Evolutionary conservation across 2,329 filamentous ascomycete genomes (phyloP).

Genomic region (Penicillium sp.): DNA sequence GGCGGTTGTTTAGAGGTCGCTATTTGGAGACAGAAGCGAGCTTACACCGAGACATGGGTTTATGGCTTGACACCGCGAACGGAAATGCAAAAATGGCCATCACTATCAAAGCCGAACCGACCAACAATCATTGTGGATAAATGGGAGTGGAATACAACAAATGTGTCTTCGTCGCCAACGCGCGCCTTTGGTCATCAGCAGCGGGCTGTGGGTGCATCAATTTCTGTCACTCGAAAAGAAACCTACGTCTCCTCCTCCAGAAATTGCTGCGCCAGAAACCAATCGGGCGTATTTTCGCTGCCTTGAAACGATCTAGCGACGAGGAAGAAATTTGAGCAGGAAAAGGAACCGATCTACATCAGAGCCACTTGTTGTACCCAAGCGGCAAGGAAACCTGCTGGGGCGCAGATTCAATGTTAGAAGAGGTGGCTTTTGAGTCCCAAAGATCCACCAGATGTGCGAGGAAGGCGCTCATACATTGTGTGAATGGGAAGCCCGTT

Average conservation of each 20-base stretch:
- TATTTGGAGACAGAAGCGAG: neutral
- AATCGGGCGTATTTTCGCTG: neutral
- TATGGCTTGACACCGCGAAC: neutral
- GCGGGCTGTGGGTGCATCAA: neutral
- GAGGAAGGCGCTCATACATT: too few species aligned
- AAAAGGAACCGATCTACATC: neutral
- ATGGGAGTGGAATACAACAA: neutral
- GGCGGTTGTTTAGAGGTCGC: neutral
- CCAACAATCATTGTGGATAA: neutral
- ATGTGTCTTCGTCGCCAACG: neutral
- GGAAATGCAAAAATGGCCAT: neutral
- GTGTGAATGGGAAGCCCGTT: too few species aligned
- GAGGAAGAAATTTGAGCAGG: neutral
- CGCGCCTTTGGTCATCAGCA: neutral
- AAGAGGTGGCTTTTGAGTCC: too few species aligned
- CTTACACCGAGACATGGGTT: neutral
- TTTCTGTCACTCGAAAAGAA: neutral
- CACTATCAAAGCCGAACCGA: accelerated
- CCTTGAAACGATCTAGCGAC: neutral
- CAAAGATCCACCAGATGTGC: too few species aligned
- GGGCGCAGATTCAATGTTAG: too few species aligned
- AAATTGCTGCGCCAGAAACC: neutral
- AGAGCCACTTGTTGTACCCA: too few species aligned
- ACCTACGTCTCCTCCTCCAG: too few species aligned
- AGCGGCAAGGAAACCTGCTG: too few species aligned